Evolutionary conservation across 768 basidiomycete genomes (phyloP).

Genomic region (Boletus insuetus): DNA sequence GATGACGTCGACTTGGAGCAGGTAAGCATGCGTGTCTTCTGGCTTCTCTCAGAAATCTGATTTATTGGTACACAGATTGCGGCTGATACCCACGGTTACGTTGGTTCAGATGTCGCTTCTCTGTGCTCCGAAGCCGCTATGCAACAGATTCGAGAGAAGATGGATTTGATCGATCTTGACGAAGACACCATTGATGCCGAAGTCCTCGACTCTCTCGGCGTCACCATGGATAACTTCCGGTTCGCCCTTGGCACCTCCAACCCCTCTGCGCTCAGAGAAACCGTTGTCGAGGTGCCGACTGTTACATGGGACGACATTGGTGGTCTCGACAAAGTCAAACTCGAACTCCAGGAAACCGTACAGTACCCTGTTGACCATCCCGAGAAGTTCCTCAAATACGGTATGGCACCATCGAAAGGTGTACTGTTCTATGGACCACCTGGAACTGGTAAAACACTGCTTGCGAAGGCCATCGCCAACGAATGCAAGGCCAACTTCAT

Average conservation of each 20-base stretch:
- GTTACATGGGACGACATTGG: slow-evolving; percentile 99
- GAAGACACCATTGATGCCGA: slow-evolving; percentile 99
- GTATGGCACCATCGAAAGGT: slow-evolving; percentile 99
- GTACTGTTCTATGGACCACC: slow-evolving; percentile 99
- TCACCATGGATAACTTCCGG: slow-evolving; percentile 99
- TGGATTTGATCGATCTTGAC: slow-evolving; percentile 94
- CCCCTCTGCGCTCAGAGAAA: slow-evolving; percentile 98
- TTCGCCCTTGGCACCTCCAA: slow-evolving; percentile 97
- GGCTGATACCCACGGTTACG: slow-evolving; percentile 98
- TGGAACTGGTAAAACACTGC: slow-evolving; percentile 98
- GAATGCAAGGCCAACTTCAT: slow-evolving; percentile 99
- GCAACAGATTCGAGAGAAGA: slow-evolving; percentile 99
- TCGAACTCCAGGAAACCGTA: slow-evolving; percentile 97
- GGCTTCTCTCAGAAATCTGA: neutral
- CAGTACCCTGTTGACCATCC: slow-evolving; percentile 99
- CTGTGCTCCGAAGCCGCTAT: slow-evolving; percentile 99
- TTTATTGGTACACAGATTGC: slow-evolving; percentile 63
- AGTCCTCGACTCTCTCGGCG: slow-evolving; percentile 96
- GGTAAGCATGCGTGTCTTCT: slow-evolving; percentile 35
- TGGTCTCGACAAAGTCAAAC: slow-evolving; percentile 99
- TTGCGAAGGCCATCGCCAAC: slow-evolving; percentile 98
- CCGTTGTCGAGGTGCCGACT: slow-evolving; percentile 97
- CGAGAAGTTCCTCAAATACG: slow-evolving; percentile 99
- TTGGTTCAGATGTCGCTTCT: slow-evolving; percentile 96
- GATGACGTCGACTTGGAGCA: slow-evolving; percentile 98